Base-by-base conservation (phyloP, 805 yeast species). In the Kodamaea kakaduensis region DNA sequence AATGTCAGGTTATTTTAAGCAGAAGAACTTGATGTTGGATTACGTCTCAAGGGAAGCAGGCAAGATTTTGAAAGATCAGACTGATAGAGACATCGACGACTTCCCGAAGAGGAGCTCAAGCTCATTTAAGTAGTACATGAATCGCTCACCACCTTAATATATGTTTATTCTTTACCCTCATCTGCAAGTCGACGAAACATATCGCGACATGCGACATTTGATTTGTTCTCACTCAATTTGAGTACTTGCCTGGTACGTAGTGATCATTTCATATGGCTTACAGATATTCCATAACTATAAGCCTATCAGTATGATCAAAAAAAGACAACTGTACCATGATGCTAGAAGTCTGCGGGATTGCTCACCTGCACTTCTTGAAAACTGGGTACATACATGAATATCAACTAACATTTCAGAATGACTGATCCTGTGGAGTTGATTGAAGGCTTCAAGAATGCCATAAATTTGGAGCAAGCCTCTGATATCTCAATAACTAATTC, bases 1-100 rank as follows among this genome's bases (percentile, higher is more conserved):
- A 31, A 40, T 54, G 35, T 67, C 81, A 12, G 73, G 73, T 2
- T 67, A 71, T 46, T 81, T 82, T 51, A 67, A 62, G 48, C 71
- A 67, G 46, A 63, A 52, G 35, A 58, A 62, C 40, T 49, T 65
- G 48, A 49, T 64, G 25, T 46, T 48, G 20, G 71, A 66, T 43
- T 58, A 53, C 36, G 60, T 61, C 27, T 44, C 52, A 15, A 57
- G 52, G 36, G 63, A 62, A 42, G 54, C 64, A 0, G 43, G 44
- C 14, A 58, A 56, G 37, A 37, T 43, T 24, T 42, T 61, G 27
- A 58, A 55, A 38, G 56, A 57, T 17, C 57, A 54, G 19, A 47
- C 64, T 7, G 60, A 61, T 9, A 48, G 62, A 41, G 55, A 52
- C 30, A 32, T 56, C 17, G 44, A 46, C 17, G 60, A 57, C 18